Base-by-base conservation (phyloP, 2,329 filamentous ascomycete species). In the Trichoderma harzianum region DNA sequence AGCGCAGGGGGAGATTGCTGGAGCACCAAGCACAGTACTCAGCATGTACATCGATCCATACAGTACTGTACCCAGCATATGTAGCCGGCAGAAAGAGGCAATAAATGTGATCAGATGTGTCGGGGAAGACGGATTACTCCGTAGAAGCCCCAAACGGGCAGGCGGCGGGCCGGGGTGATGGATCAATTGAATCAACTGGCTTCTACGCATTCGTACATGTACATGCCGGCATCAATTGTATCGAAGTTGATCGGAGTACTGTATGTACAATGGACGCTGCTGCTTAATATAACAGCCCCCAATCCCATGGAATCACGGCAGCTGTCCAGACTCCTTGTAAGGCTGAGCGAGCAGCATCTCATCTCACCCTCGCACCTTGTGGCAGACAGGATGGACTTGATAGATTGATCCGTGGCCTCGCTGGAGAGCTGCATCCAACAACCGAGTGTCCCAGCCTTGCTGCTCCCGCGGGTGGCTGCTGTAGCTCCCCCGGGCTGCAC, bases 101-200 rank as follows among this genome's bases (percentile, higher is more conserved):
- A 51, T 51, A 21, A 12, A 51, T 21, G 43, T 53, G 30, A 39
- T 39, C 36, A 39, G 7, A 39, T 39, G 36, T 39, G 18, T 24
- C n/a, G 18, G 61, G 26, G 61, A 64, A 64, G 36, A 43, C 36
- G 61, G 61, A 30, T 43, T 28, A 21, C 51, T 67, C 51, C 32
- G 51, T 58, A 28, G 47, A 66, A 66, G 63, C 63, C 63, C 63
- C 63, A 66, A 39, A 34, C 21, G 47, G 63, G 47, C 51, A 57
- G 47, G 62, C 43, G 63, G 63, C 47, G 51, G 51, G 32, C 30
- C 18, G 43, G 62, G 63, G 62, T 47, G 18, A 24, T 43, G 55
- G 34, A 30, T 30, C 28, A 30, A 28, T 28, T 28, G 28, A 14
- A 36, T 14, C 12, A 14, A 34, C 14, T 34, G 32, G 32, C 11